Percentiles rank a stretch among this genome's conserved stretches.
Evolutionary conservation across 2,329 filamentous ascomycete species (phyloP).

Genomic region (Fusarium sp.): DNA sequence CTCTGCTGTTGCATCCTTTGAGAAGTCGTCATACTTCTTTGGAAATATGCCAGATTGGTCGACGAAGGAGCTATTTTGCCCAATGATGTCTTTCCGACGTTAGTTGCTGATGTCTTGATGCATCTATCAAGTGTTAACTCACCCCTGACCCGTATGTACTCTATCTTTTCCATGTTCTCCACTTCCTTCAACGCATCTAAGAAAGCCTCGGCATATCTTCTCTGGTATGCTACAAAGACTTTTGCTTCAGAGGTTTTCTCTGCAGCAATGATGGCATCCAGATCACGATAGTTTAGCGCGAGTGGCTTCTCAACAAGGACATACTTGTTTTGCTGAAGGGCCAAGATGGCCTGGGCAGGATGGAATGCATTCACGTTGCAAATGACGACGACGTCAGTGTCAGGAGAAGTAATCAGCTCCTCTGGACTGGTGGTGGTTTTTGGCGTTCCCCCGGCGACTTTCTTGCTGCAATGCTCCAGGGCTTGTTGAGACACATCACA

Average conservation of each 20-base stretch:
- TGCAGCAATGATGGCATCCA: slow-evolving; percentile 59
- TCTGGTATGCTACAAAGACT: slow-evolving; percentile 70
- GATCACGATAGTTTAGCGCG: slow-evolving; percentile 58
- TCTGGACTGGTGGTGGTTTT: slow-evolving; percentile 50
- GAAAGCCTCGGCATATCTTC: slow-evolving; percentile 69
- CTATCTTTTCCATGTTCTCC: slow-evolving; percentile 59
- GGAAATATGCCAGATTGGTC: slow-evolving; percentile 60
- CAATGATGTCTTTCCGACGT: slow-evolving; percentile 49
- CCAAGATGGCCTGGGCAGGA: slow-evolving; percentile 60
- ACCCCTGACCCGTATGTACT: slow-evolving; percentile 61
- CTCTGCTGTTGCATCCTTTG: slow-evolving; percentile 3
- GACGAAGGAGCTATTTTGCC: slow-evolving; percentile 62
- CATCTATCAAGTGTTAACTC: not conserved
- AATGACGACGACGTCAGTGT: slow-evolving; percentile 66
- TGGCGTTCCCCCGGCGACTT: slow-evolving; percentile 31
- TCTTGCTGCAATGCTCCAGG: slow-evolving; percentile 40
- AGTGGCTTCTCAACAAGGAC: slow-evolving; percentile 70
- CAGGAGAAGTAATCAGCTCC: slow-evolving; percentile 54
- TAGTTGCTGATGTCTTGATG: not conserved
- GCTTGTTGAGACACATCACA: slow-evolving; percentile 59
- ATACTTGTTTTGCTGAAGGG: slow-evolving; percentile 64
- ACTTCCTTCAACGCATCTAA: slow-evolving; percentile 65
- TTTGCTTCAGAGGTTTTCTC: slow-evolving; percentile 54
- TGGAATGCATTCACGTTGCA: slow-evolving; percentile 65
- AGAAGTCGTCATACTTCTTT: slow-evolving; percentile 46